These are phyloP conservation scores for Solanum pimpinellifolium DNA, from an alignment of 257 asterid genomes.

Conservation along the genomic window DNA sequence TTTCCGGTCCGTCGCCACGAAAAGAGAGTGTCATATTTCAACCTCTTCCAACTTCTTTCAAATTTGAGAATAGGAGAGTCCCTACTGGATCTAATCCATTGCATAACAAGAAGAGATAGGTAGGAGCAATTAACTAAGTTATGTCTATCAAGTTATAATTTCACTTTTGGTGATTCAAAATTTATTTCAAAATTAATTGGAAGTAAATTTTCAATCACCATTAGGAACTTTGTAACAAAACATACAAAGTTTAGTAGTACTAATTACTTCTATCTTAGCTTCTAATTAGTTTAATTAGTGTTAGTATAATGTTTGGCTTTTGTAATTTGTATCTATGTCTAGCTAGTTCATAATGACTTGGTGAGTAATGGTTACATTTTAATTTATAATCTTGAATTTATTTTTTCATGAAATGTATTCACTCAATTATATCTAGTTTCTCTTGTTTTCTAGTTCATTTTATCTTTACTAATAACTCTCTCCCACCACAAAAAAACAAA, in stretches of 20 bases:
- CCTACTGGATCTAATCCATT: constrained; percentile 12
- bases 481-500: background rate
- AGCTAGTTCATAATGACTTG: background rate
- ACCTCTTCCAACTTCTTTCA: background rate
- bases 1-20: background rate
- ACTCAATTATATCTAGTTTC: background rate
- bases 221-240: background rate
- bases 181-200: background rate
- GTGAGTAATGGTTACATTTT: background rate
- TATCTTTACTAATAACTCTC: background rate
- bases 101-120: constrained; percentile 2
- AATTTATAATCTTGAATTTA: background rate
- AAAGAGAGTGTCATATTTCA: background rate
- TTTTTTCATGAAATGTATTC: background rate
- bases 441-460: background rate
- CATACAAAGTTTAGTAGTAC: background rate
- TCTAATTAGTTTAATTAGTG: background rate
- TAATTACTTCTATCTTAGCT: background rate
- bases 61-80: background rate
- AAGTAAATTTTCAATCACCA: background rate
- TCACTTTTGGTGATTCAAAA: constrained; percentile 3
- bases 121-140: background rate
- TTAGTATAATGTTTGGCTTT: background rate
- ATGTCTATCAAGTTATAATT: background rate
- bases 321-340: background rate